Base-by-base conservation (phyloP, 352 stramenopile genomes). In the Phytophthora chlamydospora region DNA sequence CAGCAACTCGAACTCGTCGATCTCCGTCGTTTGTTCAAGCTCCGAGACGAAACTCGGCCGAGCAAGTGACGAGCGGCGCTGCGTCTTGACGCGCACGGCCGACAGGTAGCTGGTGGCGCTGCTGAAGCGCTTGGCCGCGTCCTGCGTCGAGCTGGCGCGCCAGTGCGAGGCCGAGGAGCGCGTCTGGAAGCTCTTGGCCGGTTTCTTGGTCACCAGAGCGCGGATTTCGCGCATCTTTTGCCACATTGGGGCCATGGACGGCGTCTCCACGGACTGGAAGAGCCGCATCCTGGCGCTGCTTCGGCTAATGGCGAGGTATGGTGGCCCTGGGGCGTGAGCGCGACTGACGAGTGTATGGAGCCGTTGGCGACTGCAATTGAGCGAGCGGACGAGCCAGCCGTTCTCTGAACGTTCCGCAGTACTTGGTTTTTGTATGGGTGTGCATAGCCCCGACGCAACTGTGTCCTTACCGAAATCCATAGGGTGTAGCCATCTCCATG, bases 1-100 rank as follows among this genome's bases (percentile, higher is more conserved):
- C 27, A 90, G 65, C 31, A 91, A 35, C 48, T 93, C 78, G 36
- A 81, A 88, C 41, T 91, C 82, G 49, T 50, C 14, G 5, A 86
- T 66, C 3, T 57, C 31, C 0, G 27, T 68, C 55, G 64, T 58
- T 9, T 69, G 50, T 31, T 78, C 58, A 9, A 85, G 59, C 56
- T 71, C 44, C 6, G 60, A 58, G 12, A 39, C 49, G 6, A 66
- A 66, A n/a, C 32, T 40, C 4, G 61, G 38, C 43, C 49, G 38
- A 32, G 65, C 38, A 38, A 71, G 13, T 12, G 62, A 72, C 16
- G 51, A 59, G 11, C 48, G 13, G 6, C 62, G 48, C 24, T 50
- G 68, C 1, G 46, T 38, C 17, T 63, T 66, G 11, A 61, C 66
- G 40, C 47, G 70, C 17, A 71, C 39, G 19, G 54, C 64, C 7